Percentiles rank a stretch among this genome's conserved stretches.
Conservation (phyloP, 305 asterid genomes). For the Ilex paraguariensis region DNA sequence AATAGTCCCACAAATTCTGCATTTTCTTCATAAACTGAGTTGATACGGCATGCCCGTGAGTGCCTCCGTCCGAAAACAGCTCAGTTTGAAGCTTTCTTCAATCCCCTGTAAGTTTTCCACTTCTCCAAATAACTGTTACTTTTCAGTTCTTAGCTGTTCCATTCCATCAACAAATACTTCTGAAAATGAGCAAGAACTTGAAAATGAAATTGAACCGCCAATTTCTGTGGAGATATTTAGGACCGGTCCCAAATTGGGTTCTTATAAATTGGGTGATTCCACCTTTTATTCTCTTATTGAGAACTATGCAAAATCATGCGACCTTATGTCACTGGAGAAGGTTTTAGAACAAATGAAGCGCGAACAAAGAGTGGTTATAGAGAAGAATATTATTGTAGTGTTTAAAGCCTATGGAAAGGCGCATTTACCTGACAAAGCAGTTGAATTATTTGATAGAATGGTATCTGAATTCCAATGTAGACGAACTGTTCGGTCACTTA, state of each 20-base stretch:
- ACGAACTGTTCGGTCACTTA: constrained; percentile 74
- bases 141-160: constrained; percentile 28
- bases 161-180: constrained; percentile 1
- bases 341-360: constrained; percentile 64
- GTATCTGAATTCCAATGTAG: constrained; percentile 68
- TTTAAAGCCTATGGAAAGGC: constrained; percentile 83
- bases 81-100: constrained; percentile 28
- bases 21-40: constrained; percentile 6
- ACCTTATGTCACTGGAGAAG: constrained; percentile 66
- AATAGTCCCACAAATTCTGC: background rate
- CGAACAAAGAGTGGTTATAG: constrained; percentile 57
- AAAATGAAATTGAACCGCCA: constrained; percentile 33
- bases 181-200: constrained; percentile 15
- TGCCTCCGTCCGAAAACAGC: constrained; percentile 26
- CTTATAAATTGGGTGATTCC: constrained; percentile 80
- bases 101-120: constrained; percentile 33
- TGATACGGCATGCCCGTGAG: constrained; percentile 44
- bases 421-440: constrained; percentile 51
- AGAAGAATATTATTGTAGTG: constrained; percentile 63
- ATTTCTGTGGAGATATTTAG: constrained; percentile 51
- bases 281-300: constrained; percentile 78
- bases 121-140: constrained; percentile 17
- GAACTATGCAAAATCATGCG: constrained; percentile 52
- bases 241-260: constrained; percentile 45
- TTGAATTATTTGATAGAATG: constrained; percentile 63